Conservation (phyloP, 371 early-diverging fungal genomes). For the Lichtheimia ornata region DNA sequence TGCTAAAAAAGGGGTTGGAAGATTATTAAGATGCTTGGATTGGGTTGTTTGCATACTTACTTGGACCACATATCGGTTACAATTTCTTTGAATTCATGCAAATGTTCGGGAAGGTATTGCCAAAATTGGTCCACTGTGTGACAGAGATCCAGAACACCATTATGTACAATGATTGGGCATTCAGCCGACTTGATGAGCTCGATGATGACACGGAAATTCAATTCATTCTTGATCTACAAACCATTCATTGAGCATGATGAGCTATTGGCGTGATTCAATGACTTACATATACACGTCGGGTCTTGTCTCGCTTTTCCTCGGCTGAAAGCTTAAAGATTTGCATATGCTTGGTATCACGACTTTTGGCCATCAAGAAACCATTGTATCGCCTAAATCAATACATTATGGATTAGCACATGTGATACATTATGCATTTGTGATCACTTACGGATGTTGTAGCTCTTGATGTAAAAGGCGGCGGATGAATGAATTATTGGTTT, state of each 20-base stretch:
- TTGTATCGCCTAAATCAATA: constrained; percentile 24
- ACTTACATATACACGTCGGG: not conserved
- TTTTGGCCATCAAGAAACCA: constrained; percentile 34
- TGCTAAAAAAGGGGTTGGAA: constrained; percentile 13
- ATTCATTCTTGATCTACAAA: constrained; percentile 24
- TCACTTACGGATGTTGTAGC: constrained; percentile 47
- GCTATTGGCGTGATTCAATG: not conserved
- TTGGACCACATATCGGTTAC: constrained; percentile 54
- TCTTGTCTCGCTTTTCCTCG: constrained; percentile 16
- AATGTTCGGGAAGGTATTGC: constrained; percentile 61
- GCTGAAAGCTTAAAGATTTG: constrained; percentile 37
- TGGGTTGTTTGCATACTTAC: constrained; percentile 20
- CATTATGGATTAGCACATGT: not conserved
- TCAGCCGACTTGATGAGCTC: constrained; percentile 66
- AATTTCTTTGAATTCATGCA: constrained; percentile 59
- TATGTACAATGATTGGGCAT: constrained; percentile 85
- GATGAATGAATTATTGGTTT: constrained; percentile 48
- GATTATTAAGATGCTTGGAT: not conserved
- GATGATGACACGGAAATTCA: constrained; percentile 80
- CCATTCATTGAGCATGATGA: constrained; percentile 3
- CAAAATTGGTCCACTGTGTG: constrained; percentile 80
- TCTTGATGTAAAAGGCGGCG: constrained; percentile 66
- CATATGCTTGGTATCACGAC: constrained; percentile 36
- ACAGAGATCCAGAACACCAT: constrained; percentile 76
- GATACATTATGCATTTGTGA: not conserved